phyloP scores from a whole-genome alignment of 2,329 filamentous ascomycete species.

The Exophiala dermatitidis region DNA sequence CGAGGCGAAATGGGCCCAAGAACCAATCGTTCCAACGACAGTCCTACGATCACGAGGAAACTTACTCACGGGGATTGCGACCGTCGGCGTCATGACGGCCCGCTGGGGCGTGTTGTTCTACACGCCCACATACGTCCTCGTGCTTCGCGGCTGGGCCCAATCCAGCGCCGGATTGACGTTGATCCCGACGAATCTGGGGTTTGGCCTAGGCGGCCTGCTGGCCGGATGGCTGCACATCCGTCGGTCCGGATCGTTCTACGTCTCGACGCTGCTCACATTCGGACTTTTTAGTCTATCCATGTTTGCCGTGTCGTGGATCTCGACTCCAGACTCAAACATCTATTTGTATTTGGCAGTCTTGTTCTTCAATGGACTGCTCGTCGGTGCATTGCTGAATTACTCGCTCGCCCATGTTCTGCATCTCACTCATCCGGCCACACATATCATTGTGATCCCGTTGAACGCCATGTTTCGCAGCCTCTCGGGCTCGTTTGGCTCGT shows the following conservation, averaged over 20 bases:
- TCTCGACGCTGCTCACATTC: slow-evolving; percentile 54
- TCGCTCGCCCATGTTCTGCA: slow-evolving; percentile 73
- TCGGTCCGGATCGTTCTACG: slow-evolving; percentile 65
- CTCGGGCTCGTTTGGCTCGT: slow-evolving; percentile 70
- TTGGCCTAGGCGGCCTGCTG: slow-evolving; percentile 64
- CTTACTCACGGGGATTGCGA: slow-evolving; percentile 64
- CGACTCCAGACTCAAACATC: slow-evolving; percentile 47
- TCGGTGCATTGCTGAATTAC: slow-evolving; percentile 70
- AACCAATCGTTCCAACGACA: slow-evolving; percentile 68
- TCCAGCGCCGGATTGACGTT: slow-evolving; percentile 67
- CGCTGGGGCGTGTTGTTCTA: slow-evolving; percentile 79
- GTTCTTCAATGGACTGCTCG: slow-evolving; percentile 64
- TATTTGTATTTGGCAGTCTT: slow-evolving; percentile 44
- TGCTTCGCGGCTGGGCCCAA: slow-evolving; percentile 62
- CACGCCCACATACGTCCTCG: slow-evolving; percentile 69
- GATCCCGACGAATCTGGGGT: slow-evolving; percentile 74
- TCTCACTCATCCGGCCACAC: slow-evolving; percentile 56
- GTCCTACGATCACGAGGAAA: slow-evolving; percentile 64
- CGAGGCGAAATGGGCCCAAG: slow-evolving; percentile 56
- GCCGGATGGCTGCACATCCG: slow-evolving; percentile 71
- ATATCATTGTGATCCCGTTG: slow-evolving; percentile 69
- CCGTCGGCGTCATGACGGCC: slow-evolving; percentile 70
- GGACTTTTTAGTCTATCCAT: slow-evolving; percentile 56
- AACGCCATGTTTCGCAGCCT: slow-evolving; percentile 75
- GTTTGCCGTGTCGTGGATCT: slow-evolving; percentile 50